Percentiles rank a stretch among this genome's conserved stretches.
Evolutionary conservation across 2,329 filamentous ascomycete species (phyloP).

Genomic region (Sporothrix brasiliensis): DNA sequence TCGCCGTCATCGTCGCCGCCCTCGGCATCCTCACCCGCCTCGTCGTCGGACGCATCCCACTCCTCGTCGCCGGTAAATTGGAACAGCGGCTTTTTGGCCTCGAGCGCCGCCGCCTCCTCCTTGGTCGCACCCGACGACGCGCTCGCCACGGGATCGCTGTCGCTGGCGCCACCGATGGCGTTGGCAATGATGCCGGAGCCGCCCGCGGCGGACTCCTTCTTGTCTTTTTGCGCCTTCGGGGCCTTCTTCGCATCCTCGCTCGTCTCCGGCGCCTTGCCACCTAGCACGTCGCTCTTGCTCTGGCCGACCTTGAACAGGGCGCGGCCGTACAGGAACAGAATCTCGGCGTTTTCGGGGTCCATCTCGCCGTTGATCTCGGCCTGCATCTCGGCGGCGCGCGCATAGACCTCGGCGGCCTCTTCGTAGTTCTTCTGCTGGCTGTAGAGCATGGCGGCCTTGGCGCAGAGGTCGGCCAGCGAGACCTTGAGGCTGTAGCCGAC

Average conservation of each 20-base stretch:
- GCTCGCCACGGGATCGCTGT: slow-evolving; percentile 4
- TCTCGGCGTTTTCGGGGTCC: slow-evolving; percentile 84
- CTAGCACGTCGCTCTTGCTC: slow-evolving; percentile 90
- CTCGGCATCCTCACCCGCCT: slow-evolving; percentile 29
- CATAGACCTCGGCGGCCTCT: slow-evolving; percentile 83
- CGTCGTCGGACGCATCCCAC: slow-evolving; percentile 73
- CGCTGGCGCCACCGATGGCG: slow-evolving; percentile 46
- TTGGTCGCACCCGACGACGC: slow-evolving; percentile 31
- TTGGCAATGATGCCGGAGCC: slow-evolving; percentile 47
- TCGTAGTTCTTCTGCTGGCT: slow-evolving; percentile 80
- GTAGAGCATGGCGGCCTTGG: slow-evolving; percentile 82
- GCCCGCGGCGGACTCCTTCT: slow-evolving; percentile 50
- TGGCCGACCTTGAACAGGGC: slow-evolving; percentile 93
- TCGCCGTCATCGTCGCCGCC: slow-evolving; percentile 48
- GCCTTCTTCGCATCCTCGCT: slow-evolving; percentile 44
- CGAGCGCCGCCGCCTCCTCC: slow-evolving; percentile 41
- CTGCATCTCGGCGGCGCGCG: slow-evolving; percentile 85
- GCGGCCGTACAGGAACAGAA: slow-evolving; percentile 92
- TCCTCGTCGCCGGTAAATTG: slow-evolving; percentile 95
- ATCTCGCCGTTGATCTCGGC: slow-evolving; percentile 91
- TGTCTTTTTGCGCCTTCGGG: slow-evolving; percentile 47
- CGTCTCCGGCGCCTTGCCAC: slow-evolving; percentile 70
- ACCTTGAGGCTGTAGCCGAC: slow-evolving; percentile 52
- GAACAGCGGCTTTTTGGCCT: slow-evolving; percentile 75
- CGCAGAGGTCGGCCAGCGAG: slow-evolving; percentile 74